Base-by-base conservation (phyloP, 257 asterid species). In the Galeopsis tetrahit region DNA sequence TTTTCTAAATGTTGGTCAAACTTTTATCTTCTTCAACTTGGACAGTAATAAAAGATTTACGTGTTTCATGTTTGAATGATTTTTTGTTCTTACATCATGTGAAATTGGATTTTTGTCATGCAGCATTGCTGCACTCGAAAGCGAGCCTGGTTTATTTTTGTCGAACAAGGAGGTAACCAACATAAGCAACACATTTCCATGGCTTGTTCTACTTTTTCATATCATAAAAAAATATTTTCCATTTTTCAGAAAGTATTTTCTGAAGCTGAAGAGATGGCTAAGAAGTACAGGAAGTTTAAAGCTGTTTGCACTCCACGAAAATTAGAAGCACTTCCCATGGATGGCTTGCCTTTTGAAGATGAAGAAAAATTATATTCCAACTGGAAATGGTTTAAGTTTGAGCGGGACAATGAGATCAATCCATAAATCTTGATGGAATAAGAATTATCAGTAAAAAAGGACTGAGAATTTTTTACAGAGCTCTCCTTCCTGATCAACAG, bases 81-180 rank as follows among this genome's bases (percentile, higher is more conserved):
- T 73, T 56, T 69, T 72, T 63, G 56, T 58, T 61, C 68, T 59
- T 14, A 73, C 40, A 70, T 65, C 38, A 46, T 33, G 2, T 49
- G 59, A 44, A 74, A 63, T 57, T 70, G 76, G 39, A 75, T 67
- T 56, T 74, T 82, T 38, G 36, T 38, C 42, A 11, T 83, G 85
- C 90, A 95, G 99, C 76, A 92, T 86, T 59, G 87, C 89, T 2
- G 98, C 87, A 44, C 96, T 95, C 34, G 99, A 95, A 84, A 92
- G 96, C 36, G 94, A 88, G 86, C 96, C 98, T 0, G 98, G 98
- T 57, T 75, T 95, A 77, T 86, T 95, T 84, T 72, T 86, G 79
- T 77, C 89, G 5, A 76, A 88, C 84, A 92, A 90, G 79, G 91
- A 90, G 98, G 96, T 91, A 82, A 58, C 70, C 33, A 7, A 13